Percentiles rank a stretch among this genome's conserved stretches.
phyloP scores from a whole-genome alignment of 139 green algal genomes.

The Micractinium sp. region DNA sequence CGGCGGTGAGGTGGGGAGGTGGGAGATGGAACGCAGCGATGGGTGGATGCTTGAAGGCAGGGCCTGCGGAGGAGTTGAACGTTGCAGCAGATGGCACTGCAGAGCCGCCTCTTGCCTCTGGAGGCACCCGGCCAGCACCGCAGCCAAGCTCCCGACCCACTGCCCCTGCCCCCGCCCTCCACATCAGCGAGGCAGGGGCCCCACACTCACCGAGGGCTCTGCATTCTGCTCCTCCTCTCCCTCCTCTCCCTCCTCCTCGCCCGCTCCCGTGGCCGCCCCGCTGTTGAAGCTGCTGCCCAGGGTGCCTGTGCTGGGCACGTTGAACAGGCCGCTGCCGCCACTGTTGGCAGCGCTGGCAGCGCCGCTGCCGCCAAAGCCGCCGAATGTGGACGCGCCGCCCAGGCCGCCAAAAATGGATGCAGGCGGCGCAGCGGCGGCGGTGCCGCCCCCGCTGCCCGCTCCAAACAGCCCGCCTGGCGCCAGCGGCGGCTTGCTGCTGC shows the following conservation, averaged over 20 bases:
- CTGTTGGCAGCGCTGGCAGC: slow-evolving; percentile 14
- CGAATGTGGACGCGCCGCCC: not conserved
- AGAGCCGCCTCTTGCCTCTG: too few species aligned
- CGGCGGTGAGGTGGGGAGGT: not conserved
- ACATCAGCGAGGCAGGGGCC: too few species aligned
- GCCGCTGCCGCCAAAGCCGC: slow-evolving; percentile 13
- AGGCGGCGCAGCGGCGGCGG: not conserved
- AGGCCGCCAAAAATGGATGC: slow-evolving; percentile 21
- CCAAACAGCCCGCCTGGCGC: slow-evolving; percentile 11
- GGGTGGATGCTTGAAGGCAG: not conserved
- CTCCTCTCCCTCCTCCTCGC: slow-evolving; percentile 14
- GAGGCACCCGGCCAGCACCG: not conserved
- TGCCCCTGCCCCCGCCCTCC: too few species aligned
- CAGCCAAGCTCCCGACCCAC: too few species aligned
- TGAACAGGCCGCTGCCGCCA: slow-evolving; percentile 27
- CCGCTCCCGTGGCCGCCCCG: not conserved
- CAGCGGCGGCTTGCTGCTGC: slow-evolving; percentile 9
- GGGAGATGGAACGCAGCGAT: not conserved
- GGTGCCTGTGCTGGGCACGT: slow-evolving; percentile 2
- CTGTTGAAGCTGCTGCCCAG: slow-evolving; percentile 28
- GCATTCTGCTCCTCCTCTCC: slow-evolving; percentile 20
- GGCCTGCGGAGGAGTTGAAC: too few species aligned
- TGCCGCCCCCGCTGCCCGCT: not conserved
- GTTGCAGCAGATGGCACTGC: not conserved
- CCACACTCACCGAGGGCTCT: slow-evolving; percentile 23